phyloP scores from a whole-genome alignment of 305 asterid species.

The Caryopteris hybrid region DNA sequence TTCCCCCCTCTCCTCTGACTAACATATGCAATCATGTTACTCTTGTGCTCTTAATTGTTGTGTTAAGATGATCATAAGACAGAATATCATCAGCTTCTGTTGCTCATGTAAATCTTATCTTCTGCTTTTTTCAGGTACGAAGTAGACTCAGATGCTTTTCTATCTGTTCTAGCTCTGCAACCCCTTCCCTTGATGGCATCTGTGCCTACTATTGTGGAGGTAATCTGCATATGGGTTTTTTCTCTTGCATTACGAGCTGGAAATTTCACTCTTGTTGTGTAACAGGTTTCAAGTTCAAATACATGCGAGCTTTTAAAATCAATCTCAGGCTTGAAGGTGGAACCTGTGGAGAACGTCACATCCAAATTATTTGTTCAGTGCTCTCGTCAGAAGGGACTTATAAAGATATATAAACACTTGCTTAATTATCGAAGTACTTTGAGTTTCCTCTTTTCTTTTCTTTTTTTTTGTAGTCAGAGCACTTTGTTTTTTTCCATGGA shows the following conservation, averaged over 20 bases:
- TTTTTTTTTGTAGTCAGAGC: not conserved
- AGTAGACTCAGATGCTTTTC: slow-evolving; percentile 95
- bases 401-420: slow-evolving; percentile 91
- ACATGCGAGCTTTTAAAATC: slow-evolving; percentile 85
- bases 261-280: slow-evolving; percentile 18
- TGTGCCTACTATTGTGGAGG: slow-evolving; percentile 95
- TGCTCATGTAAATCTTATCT: slow-evolving; percentile 11
- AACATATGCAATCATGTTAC: not conserved
- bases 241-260: not conserved
- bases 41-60: not conserved
- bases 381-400: slow-evolving; percentile 95
- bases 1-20: not conserved
- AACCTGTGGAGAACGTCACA: slow-evolving; percentile 83
- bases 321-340: slow-evolving; percentile 86
- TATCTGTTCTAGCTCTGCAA: slow-evolving; percentile 95
- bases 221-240: slow-evolving; percentile 22
- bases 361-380: slow-evolving; percentile 98
- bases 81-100: not conserved
- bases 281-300: slow-evolving; percentile 87
- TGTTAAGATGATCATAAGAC: not conserved
- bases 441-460: slow-evolving; percentile 9
- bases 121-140: slow-evolving; percentile 57
- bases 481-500: not conserved
- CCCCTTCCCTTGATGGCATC: slow-evolving; percentile 73
- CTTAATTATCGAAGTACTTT: slow-evolving; percentile 86